phyloP scores from a whole-genome alignment of 805 yeast genomes.

The Metschnikowia reukaufii region DNA sequence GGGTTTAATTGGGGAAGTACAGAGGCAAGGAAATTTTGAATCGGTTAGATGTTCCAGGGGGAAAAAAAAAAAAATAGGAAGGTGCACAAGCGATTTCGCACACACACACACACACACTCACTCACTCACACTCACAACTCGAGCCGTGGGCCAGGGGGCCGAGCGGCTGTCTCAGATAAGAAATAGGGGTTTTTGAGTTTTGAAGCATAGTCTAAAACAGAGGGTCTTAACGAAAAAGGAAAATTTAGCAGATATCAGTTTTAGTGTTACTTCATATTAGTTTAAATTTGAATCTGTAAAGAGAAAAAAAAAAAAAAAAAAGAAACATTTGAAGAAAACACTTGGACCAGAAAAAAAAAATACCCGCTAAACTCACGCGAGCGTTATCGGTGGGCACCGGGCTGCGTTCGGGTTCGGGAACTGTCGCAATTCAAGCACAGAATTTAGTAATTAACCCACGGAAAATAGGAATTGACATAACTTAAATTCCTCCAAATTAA shows the following conservation, averaged over 20 bases:
- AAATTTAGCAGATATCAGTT: too few relatives aligned
- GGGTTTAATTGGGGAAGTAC: not conserved
- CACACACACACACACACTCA: not conserved
- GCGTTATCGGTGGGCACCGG: conserved; percentile 2
- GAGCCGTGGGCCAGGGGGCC: not conserved
- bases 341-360: not conserved
- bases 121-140: too few relatives aligned
- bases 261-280: too few relatives aligned
- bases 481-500: too few relatives aligned
- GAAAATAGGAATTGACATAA: too few relatives aligned
- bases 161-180: not conserved
- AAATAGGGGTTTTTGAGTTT: not conserved
- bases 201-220: too few relatives aligned
- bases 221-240: too few relatives aligned
- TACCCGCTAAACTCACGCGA: conserved; percentile 2
- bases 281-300: too few relatives aligned
- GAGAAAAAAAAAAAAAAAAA: not conserved
- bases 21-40: not conserved
- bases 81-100: conserved; percentile 1
- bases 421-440: not conserved
- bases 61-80: not conserved
- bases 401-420: not conserved
- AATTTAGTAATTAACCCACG: too few relatives aligned
- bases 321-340: not conserved
- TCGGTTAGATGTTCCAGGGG: too few relatives aligned